phyloP scores from a whole-genome alignment of 768 basidiomycete genomes.

The Coprinellus aureogranulatus region DNA sequence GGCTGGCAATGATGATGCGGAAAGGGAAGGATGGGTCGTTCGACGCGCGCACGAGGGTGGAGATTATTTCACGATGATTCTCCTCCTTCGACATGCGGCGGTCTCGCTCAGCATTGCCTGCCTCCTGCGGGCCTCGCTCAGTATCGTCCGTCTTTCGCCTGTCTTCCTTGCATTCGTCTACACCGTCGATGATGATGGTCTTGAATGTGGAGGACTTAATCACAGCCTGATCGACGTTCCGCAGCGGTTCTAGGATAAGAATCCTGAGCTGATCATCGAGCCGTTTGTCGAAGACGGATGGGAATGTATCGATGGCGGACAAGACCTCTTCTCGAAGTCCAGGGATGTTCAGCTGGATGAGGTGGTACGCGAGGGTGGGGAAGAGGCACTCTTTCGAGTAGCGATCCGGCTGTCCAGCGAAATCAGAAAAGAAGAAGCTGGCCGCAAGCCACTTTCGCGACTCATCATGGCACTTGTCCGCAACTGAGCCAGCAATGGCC shows the following conservation, averaged over 20 bases:
- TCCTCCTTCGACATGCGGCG: not conserved
- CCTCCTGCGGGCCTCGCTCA: not conserved
- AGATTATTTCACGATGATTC: not conserved
- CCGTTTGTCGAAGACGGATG: too few relatives aligned
- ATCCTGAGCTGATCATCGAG: too few relatives aligned
- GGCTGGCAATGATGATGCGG: not conserved
- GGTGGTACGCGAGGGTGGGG: not conserved
- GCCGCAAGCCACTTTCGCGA: too few relatives aligned
- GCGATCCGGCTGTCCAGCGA: not conserved
- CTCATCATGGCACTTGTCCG: too few relatives aligned
- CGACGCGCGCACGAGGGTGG: not conserved
- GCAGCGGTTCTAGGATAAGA: not conserved
- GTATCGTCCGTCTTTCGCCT: not conserved
- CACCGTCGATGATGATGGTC: not conserved
- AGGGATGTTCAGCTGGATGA: too few relatives aligned
- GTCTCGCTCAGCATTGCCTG: too few relatives aligned
- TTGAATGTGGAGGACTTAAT: not conserved
- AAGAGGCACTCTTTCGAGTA: not conserved
- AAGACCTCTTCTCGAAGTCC: too few relatives aligned
- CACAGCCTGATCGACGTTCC: not conserved
- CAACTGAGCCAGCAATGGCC: too few relatives aligned
- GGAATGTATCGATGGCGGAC: too few relatives aligned
- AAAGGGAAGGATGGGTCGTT: not conserved
- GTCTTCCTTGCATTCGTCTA: not conserved
- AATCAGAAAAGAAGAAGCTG: not conserved